Base-by-base conservation (phyloP, 2,329 filamentous ascomycete species). In the Truncatella angustata region DNA sequence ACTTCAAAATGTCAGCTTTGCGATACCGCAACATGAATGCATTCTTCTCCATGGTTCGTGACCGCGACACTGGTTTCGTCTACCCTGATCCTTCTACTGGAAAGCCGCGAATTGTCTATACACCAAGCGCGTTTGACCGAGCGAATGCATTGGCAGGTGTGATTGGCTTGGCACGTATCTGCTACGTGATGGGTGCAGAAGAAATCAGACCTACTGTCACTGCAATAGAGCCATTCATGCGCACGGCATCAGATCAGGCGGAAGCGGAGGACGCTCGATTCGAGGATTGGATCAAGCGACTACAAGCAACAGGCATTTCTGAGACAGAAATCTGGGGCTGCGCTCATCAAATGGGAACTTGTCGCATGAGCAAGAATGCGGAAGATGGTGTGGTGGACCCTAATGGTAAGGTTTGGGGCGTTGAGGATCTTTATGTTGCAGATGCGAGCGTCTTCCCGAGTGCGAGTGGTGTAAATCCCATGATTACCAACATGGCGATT, bases 321-420 rank as follows among this genome's bases (percentile, higher is more conserved):
- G 78, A 79, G 0, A 71, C 75, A 24, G 71, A 74, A 21, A 64
- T 73, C 18, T 88, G 82, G 60, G 72, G 76, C 28, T 86, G 82
- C 12, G 88, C 87, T 16, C 88, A 91, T 68, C 88, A 91, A 70
- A 91, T 91, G 88, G 85, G 87, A 14, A 83, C 81, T 14, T 88
- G 85, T 61, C 75, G 87, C 4, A 91, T 91, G 88, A 82, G 82
- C 52, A 73, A 71, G 36, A 68, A 66, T 53, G 62, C 65, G 42
- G 68, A 71, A 34, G 70, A 70, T 24, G 81, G 81, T 12, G 82
- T 84, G 11, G 83, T 86, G 3, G 80, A 85, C 62, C 63, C 69
- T 3, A 68, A 67, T 54, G 82, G 83, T 3, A 74, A 66, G 58
- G 81, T 90, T 3, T 91, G 86, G 85, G 86, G 80, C 0, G 77